Percentiles rank a stretch among this genome's conserved stretches.
Evolutionary conservation across 1,139 yeast species (phyloP).

Genomic region (Scheffersomyces titani): DNA sequence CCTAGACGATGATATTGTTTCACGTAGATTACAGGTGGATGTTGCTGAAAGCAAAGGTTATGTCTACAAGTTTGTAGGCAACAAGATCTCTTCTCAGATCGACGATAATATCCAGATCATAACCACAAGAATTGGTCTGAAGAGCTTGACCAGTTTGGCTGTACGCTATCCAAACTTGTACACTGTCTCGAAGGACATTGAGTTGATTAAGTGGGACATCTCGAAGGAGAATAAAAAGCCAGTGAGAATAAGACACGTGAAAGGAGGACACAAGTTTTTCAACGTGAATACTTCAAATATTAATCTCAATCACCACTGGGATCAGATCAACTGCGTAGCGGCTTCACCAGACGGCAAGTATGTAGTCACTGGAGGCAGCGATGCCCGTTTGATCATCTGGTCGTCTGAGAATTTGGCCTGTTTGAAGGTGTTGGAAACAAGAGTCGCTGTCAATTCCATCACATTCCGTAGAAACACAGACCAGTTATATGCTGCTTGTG

Average conservation of each 20-base stretch:
- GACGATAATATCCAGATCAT: conserved; percentile 30
- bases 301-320: conserved; percentile 66
- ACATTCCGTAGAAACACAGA: conserved; percentile 79
- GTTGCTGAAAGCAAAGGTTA: conserved; percentile 89
- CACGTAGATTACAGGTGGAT: conserved; percentile 79
- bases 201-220: conserved; percentile 73
- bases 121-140: conserved; percentile 60
- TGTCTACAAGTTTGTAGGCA: conserved; percentile 69
- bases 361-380: conserved; percentile 90
- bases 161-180: conserved; percentile 63
- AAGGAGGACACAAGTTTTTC: conserved; percentile 57
- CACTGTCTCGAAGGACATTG: conserved; percentile 82
- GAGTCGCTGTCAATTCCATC: conserved; percentile 72
- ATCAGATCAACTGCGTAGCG: conserved; percentile 75
- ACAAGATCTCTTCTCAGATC: conserved; percentile 42
- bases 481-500: conserved; percentile 90
- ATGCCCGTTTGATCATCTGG: conserved; percentile 81
- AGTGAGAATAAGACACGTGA: conserved; percentile 59
- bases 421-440: conserved; percentile 73
- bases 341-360: conserved; percentile 85
- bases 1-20: conserved; percentile 80
- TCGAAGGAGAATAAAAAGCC: conserved; percentile 46
- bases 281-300: conserved; percentile 37
- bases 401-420: conserved; percentile 75
- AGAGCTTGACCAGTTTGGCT: conserved; percentile 55